These are phyloP conservation scores for Ulota crispa DNA, from an alignment of 225 moss, liverwort and hornwort genomes.

Conservation along the genomic window DNA sequence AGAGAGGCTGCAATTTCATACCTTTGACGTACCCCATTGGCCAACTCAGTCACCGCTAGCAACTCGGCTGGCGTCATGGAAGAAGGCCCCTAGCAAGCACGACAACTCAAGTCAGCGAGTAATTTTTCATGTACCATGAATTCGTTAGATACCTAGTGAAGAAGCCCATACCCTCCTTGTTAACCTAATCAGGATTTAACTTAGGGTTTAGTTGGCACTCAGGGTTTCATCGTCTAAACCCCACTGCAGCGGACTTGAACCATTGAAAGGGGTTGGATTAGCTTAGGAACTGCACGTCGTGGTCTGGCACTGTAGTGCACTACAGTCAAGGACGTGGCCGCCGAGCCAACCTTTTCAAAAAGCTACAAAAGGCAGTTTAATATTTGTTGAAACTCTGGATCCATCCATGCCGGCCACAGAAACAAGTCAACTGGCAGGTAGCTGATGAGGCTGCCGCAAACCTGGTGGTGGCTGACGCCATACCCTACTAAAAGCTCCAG, in stretches of 20 bases:
- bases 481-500: background rate
- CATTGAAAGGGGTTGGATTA: background rate
- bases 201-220: background rate
- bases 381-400: background rate
- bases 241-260: background rate
- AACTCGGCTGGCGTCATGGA: conserved; percentile 54
- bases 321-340: conserved; percentile 13
- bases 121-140: background rate
- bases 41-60: conserved; percentile 48
- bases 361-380: background rate
- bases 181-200: background rate
- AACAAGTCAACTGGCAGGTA: conserved; percentile 3
- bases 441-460: conserved; percentile 18
- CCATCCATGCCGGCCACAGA: background rate
- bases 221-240: background rate
- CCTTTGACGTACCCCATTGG: conserved; percentile 55
- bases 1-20: background rate
- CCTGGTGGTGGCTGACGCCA: background rate
- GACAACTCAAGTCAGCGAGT: conserved; percentile 7
- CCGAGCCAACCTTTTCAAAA: conserved; percentile 2
- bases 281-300: background rate
- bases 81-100: conserved; percentile 34
- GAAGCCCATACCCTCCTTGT: background rate
- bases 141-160: background rate
- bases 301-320: background rate